Evolutionary conservation across 2,329 filamentous ascomycete genomes (phyloP), one percentile per base, ranked within the genome.

Genomic region (Neonectria punicea): DNA sequence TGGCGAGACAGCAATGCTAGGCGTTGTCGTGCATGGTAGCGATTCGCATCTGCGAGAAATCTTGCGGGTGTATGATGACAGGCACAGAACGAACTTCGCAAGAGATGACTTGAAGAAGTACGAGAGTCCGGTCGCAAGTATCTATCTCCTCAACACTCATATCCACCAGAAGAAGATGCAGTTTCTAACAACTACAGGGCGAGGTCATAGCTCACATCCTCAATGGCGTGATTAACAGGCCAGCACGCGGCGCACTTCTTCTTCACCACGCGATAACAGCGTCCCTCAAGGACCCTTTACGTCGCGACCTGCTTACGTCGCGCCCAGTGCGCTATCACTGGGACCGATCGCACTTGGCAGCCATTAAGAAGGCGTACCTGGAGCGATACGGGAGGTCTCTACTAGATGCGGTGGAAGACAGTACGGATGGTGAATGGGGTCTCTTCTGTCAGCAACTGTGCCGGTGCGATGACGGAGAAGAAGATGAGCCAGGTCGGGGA

Each of bases 211-310:
- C 94, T 0, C 96, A 98, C 80, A 93, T 98, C 72, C 90, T 99
- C 75, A 98, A 98, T 81, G 96, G 96, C 74, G 90, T 97, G 62
- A 97, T 98, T 82, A 98, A 98, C 82, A 92, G 92, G 63, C 94
- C 96, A 7, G 93, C 97, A 67, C 93, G 96, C 61, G 96, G 98
- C 78, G 93, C 95, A 3, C 86, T 98, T 41, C 89, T 98, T 3
- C 85, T 99, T 2, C 90, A 97, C 79, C 96, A 98, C 81, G 95
- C 96, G 1, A 89, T 98, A 68, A 91, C 90, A 18, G 87, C 91
- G 46, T 90, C 91, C 4, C 87, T 86, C 68, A 87, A 87, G 67
- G 92, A 95, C 75, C 80, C 87, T 56, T 84, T 94, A 67, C 89
- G 95, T 30, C 91, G 92, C 47, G 95, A 98, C 77, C 83, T 98